Percentiles rank a stretch among this genome's conserved stretches.
Conservation (phyloP, 2,329 filamentous ascomycete species). For the Curvularia spicifera region DNA sequence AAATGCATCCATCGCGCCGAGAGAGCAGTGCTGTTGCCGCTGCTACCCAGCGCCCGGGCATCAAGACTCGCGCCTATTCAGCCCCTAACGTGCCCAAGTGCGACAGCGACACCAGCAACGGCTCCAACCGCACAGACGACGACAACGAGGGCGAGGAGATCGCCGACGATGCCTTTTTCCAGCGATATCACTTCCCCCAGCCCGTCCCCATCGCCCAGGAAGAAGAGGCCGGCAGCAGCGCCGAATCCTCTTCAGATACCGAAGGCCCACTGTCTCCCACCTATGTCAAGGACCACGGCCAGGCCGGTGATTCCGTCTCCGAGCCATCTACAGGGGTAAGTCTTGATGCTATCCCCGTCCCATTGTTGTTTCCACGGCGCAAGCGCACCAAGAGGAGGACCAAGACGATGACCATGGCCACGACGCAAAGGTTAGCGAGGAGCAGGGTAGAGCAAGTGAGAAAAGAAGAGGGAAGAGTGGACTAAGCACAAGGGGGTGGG, state of each 20-base stretch:
- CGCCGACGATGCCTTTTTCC: slow-evolving; percentile 51
- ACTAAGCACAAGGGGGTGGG: background rate
- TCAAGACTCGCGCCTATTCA: slow-evolving; percentile 49
- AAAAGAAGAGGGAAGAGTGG: background rate
- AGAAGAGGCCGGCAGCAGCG: slow-evolving; percentile 32
- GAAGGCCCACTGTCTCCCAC: slow-evolving; percentile 50
- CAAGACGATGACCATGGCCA: background rate
- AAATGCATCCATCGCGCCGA: slow-evolving; percentile 32
- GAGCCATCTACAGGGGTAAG: slow-evolving; percentile 37
- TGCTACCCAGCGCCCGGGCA: slow-evolving; percentile 25
- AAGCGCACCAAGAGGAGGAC: background rate
- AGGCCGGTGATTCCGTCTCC: slow-evolving; percentile 25
- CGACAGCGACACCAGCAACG: slow-evolving; percentile 28
- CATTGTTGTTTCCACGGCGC: background rate
- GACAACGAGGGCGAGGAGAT: slow-evolving; percentile 58
- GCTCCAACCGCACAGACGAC: slow-evolving; percentile 60
- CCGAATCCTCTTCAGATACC: slow-evolving; percentile 45
- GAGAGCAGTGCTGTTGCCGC: slow-evolving; percentile 23
- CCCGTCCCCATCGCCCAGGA: slow-evolving; percentile 15
- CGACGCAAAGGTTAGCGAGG: background rate
- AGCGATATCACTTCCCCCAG: slow-evolving; percentile 50
- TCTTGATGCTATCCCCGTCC: slow-evolving; percentile 14
- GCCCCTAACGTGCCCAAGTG: slow-evolving; percentile 44
- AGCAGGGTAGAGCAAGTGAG: background rate
- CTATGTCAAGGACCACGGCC: slow-evolving; percentile 36